Evolutionary conservation across 2,329 filamentous ascomycete species (phyloP).

Genomic region (Phaeosphaeria sp.): DNA sequence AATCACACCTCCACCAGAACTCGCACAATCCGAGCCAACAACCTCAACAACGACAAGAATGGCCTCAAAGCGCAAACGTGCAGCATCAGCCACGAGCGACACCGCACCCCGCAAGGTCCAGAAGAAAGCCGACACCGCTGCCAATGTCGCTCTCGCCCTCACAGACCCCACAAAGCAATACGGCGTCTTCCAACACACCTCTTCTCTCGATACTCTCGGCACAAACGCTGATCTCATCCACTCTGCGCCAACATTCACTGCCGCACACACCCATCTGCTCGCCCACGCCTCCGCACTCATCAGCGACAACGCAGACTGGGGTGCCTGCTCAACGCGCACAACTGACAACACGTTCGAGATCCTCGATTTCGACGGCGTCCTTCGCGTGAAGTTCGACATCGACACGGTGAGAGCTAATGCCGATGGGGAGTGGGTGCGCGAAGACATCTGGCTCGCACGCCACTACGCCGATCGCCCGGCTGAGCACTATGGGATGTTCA

Average conservation of each 20-base stretch:
- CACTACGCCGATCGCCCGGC: not conserved
- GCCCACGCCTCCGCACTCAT: constrained; percentile 1
- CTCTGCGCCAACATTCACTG: constrained; percentile 2
- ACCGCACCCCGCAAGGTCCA: not conserved
- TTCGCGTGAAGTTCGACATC: constrained; percentile 9
- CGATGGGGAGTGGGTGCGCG: not conserved
- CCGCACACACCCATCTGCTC: constrained; percentile 4
- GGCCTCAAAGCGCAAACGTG: not conserved
- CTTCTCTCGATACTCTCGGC: not conserved
- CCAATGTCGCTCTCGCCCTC: not conserved
- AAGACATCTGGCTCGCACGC: not conserved
- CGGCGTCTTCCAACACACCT: not conserved
- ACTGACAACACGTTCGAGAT: constrained; percentile 9
- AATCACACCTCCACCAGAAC: not conserved
- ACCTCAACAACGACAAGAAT: not conserved
- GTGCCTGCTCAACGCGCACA: not conserved
- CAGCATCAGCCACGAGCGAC: too few species aligned
- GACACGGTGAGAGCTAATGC: not conserved
- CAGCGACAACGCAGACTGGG: constrained; percentile 4
- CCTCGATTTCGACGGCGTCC: not conserved
- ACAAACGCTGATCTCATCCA: constrained; percentile 1
- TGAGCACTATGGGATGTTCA: constrained; percentile 8
- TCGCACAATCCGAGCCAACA: not conserved
- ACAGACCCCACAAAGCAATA: not conserved
- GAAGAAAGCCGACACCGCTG: not conserved